phyloP scores from a whole-genome alignment of 768 basidiomycete genomes.

The Leccinum pellstonianum region DNA sequence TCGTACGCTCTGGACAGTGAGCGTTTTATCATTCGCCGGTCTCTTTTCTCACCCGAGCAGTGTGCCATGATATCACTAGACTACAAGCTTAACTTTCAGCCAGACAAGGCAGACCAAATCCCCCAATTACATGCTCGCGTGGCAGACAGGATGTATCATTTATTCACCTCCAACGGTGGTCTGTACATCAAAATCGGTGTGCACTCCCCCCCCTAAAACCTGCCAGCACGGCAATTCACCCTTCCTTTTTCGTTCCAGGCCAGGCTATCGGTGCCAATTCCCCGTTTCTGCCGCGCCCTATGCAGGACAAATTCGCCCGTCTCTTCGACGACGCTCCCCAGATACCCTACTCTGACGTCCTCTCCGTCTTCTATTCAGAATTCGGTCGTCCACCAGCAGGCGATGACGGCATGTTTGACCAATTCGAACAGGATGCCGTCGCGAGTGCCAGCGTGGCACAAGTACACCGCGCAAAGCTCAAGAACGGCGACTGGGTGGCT shows the following conservation, averaged over 20 bases:
- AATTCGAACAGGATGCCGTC: slow-evolving; percentile 72
- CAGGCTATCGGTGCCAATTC: slow-evolving; percentile 86
- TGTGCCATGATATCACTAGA: slow-evolving; percentile 70
- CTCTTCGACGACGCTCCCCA: slow-evolving; percentile 90
- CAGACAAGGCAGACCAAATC: slow-evolving; percentile 67
- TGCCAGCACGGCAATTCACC: background rate
- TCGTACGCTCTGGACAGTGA: slow-evolving; percentile 50
- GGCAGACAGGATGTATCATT: slow-evolving; percentile 69
- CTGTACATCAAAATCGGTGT: slow-evolving; percentile 82
- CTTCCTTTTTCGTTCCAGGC: slow-evolving; percentile 33
- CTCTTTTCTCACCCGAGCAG: slow-evolving; percentile 31
- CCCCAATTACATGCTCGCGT: slow-evolving; percentile 83
- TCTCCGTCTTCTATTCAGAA: slow-evolving; percentile 15
- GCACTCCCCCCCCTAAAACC: slow-evolving; percentile 6
- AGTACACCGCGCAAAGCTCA: slow-evolving; percentile 77
- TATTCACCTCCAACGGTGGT: slow-evolving; percentile 81
- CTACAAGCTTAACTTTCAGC: slow-evolving; percentile 88
- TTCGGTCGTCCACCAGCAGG: slow-evolving; percentile 33
- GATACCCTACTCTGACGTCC: slow-evolving; percentile 69
- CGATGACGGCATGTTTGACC: slow-evolving; percentile 67
- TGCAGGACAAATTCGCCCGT: slow-evolving; percentile 77
- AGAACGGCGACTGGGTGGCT: slow-evolving; percentile 67
- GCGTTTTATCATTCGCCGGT: slow-evolving; percentile 8
- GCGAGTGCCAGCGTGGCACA: slow-evolving; percentile 93
- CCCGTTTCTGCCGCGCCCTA: slow-evolving; percentile 76